Base-by-base conservation (phyloP, 1,284 basidiomycete species). In the Ustilago trichophora region DNA sequence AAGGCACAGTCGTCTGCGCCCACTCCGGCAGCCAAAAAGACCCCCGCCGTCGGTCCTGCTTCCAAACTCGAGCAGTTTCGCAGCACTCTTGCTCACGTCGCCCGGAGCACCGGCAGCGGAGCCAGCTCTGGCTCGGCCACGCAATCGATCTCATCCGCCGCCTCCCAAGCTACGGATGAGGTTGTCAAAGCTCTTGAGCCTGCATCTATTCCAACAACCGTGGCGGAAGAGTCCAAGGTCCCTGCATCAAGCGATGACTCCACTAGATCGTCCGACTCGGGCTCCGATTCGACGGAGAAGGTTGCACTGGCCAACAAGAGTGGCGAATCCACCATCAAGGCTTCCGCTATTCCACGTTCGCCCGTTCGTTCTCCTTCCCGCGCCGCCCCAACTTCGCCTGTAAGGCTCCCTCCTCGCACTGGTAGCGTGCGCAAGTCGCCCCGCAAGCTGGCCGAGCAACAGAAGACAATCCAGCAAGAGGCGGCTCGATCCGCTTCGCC, bases 31-130 rank as follows among this genome's bases (percentile, higher is more conserved):
- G 25, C 45, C 21, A 69, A 59, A 35, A 62, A 53, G 33, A 31
- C 47, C 2, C 42, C 50, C 3, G 41, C 60, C 2, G 52, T 36
- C 2, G 66, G 66, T 36, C 66, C 52, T 18, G 66, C 52, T 4
- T 69, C 66, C 19, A 69, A 69, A 45, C 56, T 69, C 16, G 66
- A 69, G 38, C 59, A 63, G 21, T 64, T 69, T 41, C 59, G 66
- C 46, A 69, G 45, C 66, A 69, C 59, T 29, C 46, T 69, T 2
- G 66, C 66, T 40, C 59, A 63, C 21, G 60, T 69, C 15, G 55
- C 59, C 21, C 47, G 66, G 9, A 64, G 54, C 45, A 55, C 50
- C 3, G 60, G 56, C 7, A 63, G 66, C 31, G 59, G 55, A 8
- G 42, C 59, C 12, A 57, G 54, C 43, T 42, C 54, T 12, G 43